Conservation (phyloP, 306 rosid species). For the Prunus padus region DNA sequence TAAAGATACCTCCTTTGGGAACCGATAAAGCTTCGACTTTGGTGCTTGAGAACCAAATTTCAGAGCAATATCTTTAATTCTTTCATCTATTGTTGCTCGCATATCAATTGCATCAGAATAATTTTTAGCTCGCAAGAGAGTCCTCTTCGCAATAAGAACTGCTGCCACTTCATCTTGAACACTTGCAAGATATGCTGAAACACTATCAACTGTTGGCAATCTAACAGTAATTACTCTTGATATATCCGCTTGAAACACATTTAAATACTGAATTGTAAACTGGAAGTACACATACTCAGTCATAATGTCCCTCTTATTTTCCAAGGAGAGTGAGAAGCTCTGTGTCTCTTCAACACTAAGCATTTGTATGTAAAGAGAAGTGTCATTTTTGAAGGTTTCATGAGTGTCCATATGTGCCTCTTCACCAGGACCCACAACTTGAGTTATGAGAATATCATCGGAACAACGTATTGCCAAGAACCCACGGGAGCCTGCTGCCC, state of each 20-base stretch:
- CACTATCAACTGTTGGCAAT: constrained; percentile 74
- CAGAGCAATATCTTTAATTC: constrained; percentile 79
- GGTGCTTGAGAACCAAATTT: constrained; percentile 76
- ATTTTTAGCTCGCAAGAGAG: constrained; percentile 67
- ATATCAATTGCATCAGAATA: constrained; percentile 64
- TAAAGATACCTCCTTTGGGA: constrained; percentile 76
- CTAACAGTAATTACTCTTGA: constrained; percentile 78
- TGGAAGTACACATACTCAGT: constrained; percentile 60
- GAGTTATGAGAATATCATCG: constrained; percentile 77
- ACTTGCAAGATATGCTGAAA: constrained; percentile 79
- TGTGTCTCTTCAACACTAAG: constrained; percentile 90
- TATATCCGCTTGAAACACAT: constrained; percentile 66
- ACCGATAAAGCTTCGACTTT: constrained; percentile 67
- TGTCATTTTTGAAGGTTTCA: constrained; percentile 71
- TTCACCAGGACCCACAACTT: constrained; percentile 93
- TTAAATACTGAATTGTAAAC: constrained; percentile 59
- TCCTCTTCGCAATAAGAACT: constrained; percentile 85
- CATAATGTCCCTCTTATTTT: constrained; percentile 72
- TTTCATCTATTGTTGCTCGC: constrained; percentile 71
- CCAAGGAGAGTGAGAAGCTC: constrained; percentile 81
- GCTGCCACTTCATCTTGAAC: constrained; percentile 85
- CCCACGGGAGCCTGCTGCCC: constrained; percentile 93
- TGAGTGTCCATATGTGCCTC: constrained; percentile 83
- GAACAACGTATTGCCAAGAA: constrained; percentile 79
- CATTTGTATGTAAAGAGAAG: constrained; percentile 80